Conservation (phyloP, 2,329 filamentous ascomycete genomes). For the Alternaria dauci region DNA sequence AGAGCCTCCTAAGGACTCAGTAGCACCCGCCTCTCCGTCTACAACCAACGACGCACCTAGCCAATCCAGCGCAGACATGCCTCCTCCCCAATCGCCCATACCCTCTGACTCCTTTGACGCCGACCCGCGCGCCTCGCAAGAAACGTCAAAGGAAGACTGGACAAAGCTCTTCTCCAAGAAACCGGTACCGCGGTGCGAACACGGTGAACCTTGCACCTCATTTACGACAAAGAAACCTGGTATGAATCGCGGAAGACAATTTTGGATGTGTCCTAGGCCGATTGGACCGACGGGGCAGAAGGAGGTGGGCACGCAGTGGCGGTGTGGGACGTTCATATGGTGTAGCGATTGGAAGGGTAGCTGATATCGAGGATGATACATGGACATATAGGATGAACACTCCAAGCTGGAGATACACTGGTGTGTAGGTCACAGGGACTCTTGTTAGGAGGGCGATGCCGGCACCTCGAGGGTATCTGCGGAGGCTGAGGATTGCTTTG, state of each 20-base stretch:
- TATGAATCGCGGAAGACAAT: conserved; percentile 74
- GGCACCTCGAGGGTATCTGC: not conserved
- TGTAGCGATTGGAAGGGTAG: conserved; percentile 66
- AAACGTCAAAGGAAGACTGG: conserved; percentile 78
- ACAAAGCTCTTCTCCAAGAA: conserved; percentile 81
- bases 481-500: not conserved
- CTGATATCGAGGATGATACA: not conserved
- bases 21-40: conserved; percentile 8
- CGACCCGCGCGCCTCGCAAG: conserved; percentile 62
- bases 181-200: conserved; percentile 80
- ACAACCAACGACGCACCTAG: conserved; percentile 7
- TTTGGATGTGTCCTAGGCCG: conserved; percentile 75
- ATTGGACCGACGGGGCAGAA: conserved; percentile 86
- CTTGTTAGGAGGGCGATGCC: not conserved
- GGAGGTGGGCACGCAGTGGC: conserved; percentile 84
- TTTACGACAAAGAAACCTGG: conserved; percentile 89
- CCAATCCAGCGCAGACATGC: conserved; percentile 9
- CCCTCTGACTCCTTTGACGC: conserved; percentile 19
- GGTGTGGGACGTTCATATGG: conserved; percentile 85
- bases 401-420: not conserved
- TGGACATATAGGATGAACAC: not conserved
- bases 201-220: conserved; percentile 85
- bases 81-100: conserved; percentile 6
- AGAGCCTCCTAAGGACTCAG: conserved; percentile 7
- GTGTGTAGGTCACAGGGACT: not conserved